Evolutionary conservation across 75 land plant genomes (phyloP).

Genomic region (Selaginella moellendorffii): DNA sequence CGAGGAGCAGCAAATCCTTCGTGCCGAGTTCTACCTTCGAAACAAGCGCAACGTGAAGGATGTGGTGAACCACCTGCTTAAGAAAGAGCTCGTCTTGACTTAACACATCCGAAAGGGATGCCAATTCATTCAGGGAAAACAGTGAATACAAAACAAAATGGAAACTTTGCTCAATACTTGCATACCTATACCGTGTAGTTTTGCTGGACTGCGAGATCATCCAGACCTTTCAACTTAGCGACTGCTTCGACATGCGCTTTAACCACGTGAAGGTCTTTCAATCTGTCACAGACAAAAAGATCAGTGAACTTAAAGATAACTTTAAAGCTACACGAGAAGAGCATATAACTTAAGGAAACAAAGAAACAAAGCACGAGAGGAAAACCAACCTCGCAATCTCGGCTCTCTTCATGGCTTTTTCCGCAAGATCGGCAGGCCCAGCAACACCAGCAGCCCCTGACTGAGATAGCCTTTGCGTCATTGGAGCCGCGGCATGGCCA

Average conservation of each 20-base stretch:
- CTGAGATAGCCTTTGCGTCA: background rate
- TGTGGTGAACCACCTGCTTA: background rate
- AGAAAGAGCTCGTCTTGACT: too few relatives aligned
- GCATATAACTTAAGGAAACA: background rate
- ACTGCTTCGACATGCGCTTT: slow-evolving; percentile 25
- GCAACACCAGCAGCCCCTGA: background rate
- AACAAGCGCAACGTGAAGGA: slow-evolving; percentile 30
- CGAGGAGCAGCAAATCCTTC: slow-evolving; percentile 48
- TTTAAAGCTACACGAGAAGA: too few relatives aligned
- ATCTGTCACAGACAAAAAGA: slow-evolving; percentile 19
- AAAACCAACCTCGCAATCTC: slow-evolving; percentile 22
- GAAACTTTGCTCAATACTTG: too few relatives aligned
- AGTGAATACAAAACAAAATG: slow-evolving; percentile 1
- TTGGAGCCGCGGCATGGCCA: background rate
- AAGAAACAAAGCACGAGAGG: background rate
- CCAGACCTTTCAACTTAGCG: slow-evolving; percentile 12
- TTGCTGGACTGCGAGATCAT: slow-evolving; percentile 3
- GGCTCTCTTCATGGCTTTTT: slow-evolving; percentile 18
- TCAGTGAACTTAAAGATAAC: background rate
- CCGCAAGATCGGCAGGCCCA: slow-evolving; percentile 10
- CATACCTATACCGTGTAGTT: background rate
- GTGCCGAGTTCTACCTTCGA: slow-evolving; percentile 80
- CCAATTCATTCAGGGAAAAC: too few relatives aligned
- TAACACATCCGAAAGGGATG: too few relatives aligned
- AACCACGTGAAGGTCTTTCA: slow-evolving; percentile 48